Percentiles rank a stretch among this genome's conserved stretches.
Conservation (phyloP, 2,329 filamentous ascomycete species). For the Ophiocordyceps camponoti-saundersi region DNA sequence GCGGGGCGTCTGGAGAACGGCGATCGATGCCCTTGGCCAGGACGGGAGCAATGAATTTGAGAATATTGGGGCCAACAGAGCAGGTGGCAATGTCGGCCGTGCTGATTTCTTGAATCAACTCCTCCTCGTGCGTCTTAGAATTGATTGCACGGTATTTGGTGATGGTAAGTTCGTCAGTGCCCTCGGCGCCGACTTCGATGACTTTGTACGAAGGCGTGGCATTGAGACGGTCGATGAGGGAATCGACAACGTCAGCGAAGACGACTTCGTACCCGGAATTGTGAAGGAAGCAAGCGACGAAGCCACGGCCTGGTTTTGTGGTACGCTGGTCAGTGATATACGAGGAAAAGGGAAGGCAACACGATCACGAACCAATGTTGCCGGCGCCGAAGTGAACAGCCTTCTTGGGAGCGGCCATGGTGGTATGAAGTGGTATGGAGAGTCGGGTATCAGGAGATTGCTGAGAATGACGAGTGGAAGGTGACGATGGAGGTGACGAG, state of each 20-base stretch:
- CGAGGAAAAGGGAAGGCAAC: neutral
- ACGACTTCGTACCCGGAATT: conserved; percentile 90
- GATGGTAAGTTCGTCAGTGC: conserved; percentile 66
- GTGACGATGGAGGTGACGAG: neutral
- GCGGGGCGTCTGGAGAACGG: conserved; percentile 44
- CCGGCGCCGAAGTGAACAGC: conserved; percentile 76
- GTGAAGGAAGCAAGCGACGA: conserved; percentile 83
- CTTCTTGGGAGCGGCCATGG: conserved; percentile 44
- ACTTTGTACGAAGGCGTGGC: conserved; percentile 65
- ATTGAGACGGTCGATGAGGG: conserved; percentile 66
- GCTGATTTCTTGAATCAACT: conserved; percentile 71
- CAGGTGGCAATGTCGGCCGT: conserved; percentile 87
- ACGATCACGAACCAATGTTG: conserved; percentile 48
- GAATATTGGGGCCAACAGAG: conserved; percentile 88
- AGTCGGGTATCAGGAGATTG: conserved; percentile 1
- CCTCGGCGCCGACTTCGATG: conserved; percentile 78
- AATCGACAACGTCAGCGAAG: conserved; percentile 87
- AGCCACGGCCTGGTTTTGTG: conserved; percentile 42
- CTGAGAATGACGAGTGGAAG: conserved; percentile 3
- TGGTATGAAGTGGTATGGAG: conserved; percentile 4
- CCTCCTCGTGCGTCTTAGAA: conserved; percentile 68
- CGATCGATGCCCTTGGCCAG: conserved; percentile 87
- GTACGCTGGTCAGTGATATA: conserved; percentile 3
- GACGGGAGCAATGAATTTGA: conserved; percentile 89
- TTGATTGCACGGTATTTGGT: conserved; percentile 96